These are phyloP conservation scores for Schizochytrium sp. DNA, from an alignment of 108 stramenopile genomes.

Conservation along the genomic window DNA sequence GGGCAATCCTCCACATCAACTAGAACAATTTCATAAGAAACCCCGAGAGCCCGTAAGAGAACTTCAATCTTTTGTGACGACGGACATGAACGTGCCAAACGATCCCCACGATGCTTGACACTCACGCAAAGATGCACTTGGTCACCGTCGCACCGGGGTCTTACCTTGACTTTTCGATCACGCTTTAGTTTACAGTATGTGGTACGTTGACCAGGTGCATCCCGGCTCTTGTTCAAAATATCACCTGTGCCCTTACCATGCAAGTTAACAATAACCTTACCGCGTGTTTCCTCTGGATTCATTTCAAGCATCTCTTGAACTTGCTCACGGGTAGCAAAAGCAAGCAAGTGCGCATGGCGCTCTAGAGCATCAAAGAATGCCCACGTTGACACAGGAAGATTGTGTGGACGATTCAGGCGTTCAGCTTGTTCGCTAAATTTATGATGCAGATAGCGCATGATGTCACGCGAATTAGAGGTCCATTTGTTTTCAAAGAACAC, in stretches of 20 bases:
- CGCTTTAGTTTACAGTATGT: neutral
- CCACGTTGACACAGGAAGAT: constrained; percentile 6
- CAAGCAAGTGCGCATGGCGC: neutral
- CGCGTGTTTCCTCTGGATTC: constrained; percentile 2
- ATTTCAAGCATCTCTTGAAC: neutral
- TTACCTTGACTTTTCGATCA: neutral
- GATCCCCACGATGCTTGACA: neutral
- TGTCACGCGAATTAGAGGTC: neutral
- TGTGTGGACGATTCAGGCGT: neutral
- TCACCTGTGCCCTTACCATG: neutral
- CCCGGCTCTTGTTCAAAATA: neutral
- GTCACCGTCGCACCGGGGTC: neutral
- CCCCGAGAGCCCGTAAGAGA: neutral
- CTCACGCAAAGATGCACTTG: neutral
- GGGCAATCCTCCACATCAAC: neutral
- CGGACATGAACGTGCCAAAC: neutral
- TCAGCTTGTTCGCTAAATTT: neutral
- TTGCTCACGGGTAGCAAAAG: neutral
- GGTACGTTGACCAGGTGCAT: too few relatives aligned
- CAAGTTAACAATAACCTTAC: neutral
- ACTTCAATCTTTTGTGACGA: neutral
- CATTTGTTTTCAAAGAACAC: neutral
- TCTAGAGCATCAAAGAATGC: neutral
- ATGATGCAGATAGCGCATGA: constrained; percentile 9
- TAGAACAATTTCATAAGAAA: neutral